phyloP scores from a whole-genome alignment of 768 basidiomycete genomes.

The Clathrus columnatus region DNA sequence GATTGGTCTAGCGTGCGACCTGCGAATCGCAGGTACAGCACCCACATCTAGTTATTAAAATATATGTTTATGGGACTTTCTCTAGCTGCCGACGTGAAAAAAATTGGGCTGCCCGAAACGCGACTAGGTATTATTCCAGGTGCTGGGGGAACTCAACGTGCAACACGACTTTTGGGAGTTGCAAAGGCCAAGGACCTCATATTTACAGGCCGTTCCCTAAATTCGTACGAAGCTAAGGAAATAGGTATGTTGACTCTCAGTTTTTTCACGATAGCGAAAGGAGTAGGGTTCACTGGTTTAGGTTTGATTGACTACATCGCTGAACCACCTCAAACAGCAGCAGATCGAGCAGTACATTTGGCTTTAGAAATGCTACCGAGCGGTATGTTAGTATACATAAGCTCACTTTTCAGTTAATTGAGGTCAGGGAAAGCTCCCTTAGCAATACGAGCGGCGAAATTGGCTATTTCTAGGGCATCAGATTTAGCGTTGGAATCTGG shows the following conservation, averaged over 20 bases:
- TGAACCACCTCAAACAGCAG: conserved; percentile 45
- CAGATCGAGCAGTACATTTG: conserved; percentile 62
- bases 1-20: conserved; percentile 78
- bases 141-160: conserved; percentile 82
- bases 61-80: not conserved
- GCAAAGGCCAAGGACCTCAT: conserved; percentile 82
- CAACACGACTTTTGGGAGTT: conserved; percentile 66
- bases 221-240: conserved; percentile 56
- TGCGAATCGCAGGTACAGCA: conserved; percentile 73
- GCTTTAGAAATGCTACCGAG: conserved; percentile 60
- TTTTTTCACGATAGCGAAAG: not conserved
- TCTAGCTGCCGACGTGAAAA: conserved; percentile 57
- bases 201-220: conserved; percentile 67
- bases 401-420: not conserved
- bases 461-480: conserved; percentile 71
- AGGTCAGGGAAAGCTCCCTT: conserved; percentile 55
- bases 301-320: conserved; percentile 81
- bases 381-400: conserved; percentile 33
- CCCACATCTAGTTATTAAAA: not conserved
- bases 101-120: conserved; percentile 83
- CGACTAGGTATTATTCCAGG: conserved; percentile 79
- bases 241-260: conserved; percentile 41
- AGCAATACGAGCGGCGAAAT: conserved; percentile 81
- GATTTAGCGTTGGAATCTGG: conserved; percentile 75
- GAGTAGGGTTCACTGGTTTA: conserved; percentile 25